Conservation (phyloP, 345 rosid genomes). For the Clarkia xantiana region DNA sequence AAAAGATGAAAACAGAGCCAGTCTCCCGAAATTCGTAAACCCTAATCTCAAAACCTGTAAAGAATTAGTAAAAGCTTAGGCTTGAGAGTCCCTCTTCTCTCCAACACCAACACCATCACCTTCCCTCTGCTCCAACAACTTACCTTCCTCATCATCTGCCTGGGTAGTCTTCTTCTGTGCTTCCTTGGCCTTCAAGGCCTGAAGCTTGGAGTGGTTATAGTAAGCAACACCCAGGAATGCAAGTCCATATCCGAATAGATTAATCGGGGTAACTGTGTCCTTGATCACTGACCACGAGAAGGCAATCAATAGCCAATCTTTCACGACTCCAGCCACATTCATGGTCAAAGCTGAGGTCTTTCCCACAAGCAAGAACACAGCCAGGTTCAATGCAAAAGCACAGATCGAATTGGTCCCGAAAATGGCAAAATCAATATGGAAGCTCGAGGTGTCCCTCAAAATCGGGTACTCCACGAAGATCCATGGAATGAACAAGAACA, state of each 20-base stretch:
- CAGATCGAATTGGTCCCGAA: slow-evolving; percentile 86
- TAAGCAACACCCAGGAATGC: slow-evolving; percentile 90
- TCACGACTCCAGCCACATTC: slow-evolving; percentile 98
- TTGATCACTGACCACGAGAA: slow-evolving; percentile 96
- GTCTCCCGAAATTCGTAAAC: too few species aligned
- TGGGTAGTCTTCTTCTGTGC: slow-evolving; percentile 72
- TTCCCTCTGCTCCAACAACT: slow-evolving; percentile 71
- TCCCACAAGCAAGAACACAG: slow-evolving; percentile 89
- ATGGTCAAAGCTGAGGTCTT: slow-evolving; percentile 93
- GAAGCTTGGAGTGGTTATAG: slow-evolving; percentile 81
- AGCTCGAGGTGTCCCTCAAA: slow-evolving; percentile 60
- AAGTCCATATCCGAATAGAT: slow-evolving; percentile 74
- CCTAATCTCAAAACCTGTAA: too few species aligned
- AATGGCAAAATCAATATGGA: slow-evolving; percentile 72
- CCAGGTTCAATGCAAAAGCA: slow-evolving; percentile 84
- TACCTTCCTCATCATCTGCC: slow-evolving; percentile 67
- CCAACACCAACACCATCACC: slow-evolving; percentile 51
- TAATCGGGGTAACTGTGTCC: slow-evolving; percentile 84
- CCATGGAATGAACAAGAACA: slow-evolving; percentile 73
- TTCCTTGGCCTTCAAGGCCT: slow-evolving; percentile 81
- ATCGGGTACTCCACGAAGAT: slow-evolving; percentile 71
- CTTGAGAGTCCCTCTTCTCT: slow-evolving; percentile 45
- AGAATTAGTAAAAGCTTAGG: slow-evolving; percentile 14
- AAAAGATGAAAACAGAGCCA: too few species aligned
- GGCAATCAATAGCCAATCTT: slow-evolving; percentile 91